Base-by-base conservation (phyloP, 2,329 filamentous ascomycete genomes). In the Fusarium irregulare region DNA sequence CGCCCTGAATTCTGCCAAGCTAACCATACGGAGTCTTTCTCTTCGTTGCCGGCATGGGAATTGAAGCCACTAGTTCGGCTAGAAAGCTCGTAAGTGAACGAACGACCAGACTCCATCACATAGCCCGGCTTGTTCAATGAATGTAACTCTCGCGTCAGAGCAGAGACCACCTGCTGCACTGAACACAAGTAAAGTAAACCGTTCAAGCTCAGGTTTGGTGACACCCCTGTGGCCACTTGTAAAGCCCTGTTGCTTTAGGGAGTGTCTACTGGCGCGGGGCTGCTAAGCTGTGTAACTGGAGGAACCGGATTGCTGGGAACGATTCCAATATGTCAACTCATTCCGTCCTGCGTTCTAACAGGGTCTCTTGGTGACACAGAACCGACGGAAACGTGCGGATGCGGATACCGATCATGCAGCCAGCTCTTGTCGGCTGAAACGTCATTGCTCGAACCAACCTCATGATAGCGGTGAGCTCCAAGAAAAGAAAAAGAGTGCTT, bases 81-180 rank as follows among this genome's bases (percentile, higher is more conserved):
- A 42, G 51, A 58, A 65, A 60, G 59, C 48, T 41, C 61, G 64
- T 71, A 67, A 74, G 72, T 71, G 37, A 56, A 62, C 8, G 21
- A 60, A 60, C 45, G 47, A 58, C 42, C 54, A 44, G 41, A 50
- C 49, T 54, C 32, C 30, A 50, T 28, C 41, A 48, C 42, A 28
- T 45, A 64, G 18, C 44, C 40, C 58, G 47, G 40, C n/a, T 41
- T 55, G 50, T 54, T 37, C 34, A n/a, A 37, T 28, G 21, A 30
- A 44, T 44, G 20, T 40, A 41, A 45, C 34, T 60, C 20, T 48
- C 27, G 48, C 41, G 14, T 23, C 20, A 44, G 27, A 32, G 27
- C 41, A 44, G 41, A 53, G 23, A 11, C 34, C 9, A 51, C 25
- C 27, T 23, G 16, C 20, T 28, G 20, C 44, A 30, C 20, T 51